These are phyloP conservation scores for Trypanosoma platydactyli DNA, from an alignment of 208 protist genomes.

Conservation along the genomic window DNA sequence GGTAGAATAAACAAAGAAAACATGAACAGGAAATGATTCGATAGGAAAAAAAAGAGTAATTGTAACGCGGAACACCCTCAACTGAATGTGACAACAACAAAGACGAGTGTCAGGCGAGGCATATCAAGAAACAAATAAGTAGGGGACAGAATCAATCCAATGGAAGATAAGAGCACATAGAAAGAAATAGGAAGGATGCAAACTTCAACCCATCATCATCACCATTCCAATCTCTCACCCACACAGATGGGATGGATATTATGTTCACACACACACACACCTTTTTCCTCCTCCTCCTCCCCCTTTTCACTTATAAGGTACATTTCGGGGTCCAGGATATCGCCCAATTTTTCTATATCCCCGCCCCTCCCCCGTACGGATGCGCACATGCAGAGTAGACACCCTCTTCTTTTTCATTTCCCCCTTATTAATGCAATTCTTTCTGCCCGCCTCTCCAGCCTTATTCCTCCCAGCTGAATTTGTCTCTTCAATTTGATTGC, in stretches of 20 bases:
- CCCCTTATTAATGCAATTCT: constrained; percentile 1
- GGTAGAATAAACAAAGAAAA: too few relatives aligned
- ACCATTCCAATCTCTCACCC: neutral
- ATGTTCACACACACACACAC: neutral
- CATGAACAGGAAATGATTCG: too few relatives aligned
- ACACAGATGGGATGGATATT: neutral
- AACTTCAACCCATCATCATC: too few relatives aligned
- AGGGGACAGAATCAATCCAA: too few relatives aligned
- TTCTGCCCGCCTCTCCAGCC: neutral
- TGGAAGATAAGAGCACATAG: too few relatives aligned
- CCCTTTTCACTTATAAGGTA: neutral
- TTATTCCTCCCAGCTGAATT: constrained; percentile 1
- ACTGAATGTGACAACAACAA: too few relatives aligned
- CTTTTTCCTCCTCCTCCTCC: neutral
- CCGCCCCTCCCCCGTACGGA: neutral
- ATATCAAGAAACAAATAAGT: too few relatives aligned
- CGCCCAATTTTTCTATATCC: neutral
- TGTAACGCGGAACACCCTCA: too few relatives aligned
- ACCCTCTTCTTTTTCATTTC: constrained; percentile 11
- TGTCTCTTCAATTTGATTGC: neutral
- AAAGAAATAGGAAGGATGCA: too few relatives aligned
- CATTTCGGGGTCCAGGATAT: too few relatives aligned
- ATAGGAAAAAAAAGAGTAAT: too few relatives aligned
- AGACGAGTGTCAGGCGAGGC: too few relatives aligned
- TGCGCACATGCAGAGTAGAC: constrained; percentile 39